Evolutionary conservation across 768 basidiomycete genomes (phyloP).

Genomic region (Boletus pseudopeckii): DNA sequence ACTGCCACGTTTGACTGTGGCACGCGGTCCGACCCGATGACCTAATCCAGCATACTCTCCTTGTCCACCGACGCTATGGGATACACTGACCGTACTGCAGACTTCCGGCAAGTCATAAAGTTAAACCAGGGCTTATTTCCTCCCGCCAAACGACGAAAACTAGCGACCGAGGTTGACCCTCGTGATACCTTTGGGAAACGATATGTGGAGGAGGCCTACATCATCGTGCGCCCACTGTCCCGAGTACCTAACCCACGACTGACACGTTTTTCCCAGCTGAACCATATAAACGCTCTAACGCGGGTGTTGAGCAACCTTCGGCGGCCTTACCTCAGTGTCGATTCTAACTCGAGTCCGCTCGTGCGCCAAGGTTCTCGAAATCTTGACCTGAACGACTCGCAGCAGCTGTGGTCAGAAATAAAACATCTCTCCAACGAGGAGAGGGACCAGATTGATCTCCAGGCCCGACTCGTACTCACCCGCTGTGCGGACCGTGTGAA

Average conservation of each 20-base stretch:
- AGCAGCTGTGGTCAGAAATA: conserved; percentile 58
- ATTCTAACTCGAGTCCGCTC: conserved; percentile 52
- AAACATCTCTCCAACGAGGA: conserved; percentile 83
- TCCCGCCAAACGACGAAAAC: conserved; percentile 51
- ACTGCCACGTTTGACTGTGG: not conserved
- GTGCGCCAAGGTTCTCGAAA: conserved; percentile 48
- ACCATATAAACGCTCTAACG: conserved; percentile 66
- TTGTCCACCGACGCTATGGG: conserved; percentile 42
- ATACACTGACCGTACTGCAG: conserved; percentile 55
- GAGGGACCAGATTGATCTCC: conserved; percentile 92
- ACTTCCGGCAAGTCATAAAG: conserved; percentile 53
- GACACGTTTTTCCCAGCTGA: conserved; percentile 45
- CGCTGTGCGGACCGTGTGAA: conserved; percentile 85
- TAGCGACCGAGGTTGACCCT: conserved; percentile 35
- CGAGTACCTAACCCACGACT: not conserved
- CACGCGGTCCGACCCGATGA: not conserved
- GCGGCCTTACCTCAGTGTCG: conserved; percentile 82
- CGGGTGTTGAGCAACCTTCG: conserved; percentile 75
- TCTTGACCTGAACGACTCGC: conserved; percentile 52
- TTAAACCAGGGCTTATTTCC: conserved; percentile 43
- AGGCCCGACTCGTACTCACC: conserved; percentile 80
- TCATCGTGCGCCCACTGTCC: conserved; percentile 44
- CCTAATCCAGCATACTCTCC: not conserved
- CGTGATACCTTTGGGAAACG: conserved; percentile 53
- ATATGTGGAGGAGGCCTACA: conserved; percentile 74